Evolutionary conservation across 108 stramenopile genomes (phyloP), one percentile per base, ranked within the genome.

Genomic region (Pseudonitzschia multistriata): DNA sequence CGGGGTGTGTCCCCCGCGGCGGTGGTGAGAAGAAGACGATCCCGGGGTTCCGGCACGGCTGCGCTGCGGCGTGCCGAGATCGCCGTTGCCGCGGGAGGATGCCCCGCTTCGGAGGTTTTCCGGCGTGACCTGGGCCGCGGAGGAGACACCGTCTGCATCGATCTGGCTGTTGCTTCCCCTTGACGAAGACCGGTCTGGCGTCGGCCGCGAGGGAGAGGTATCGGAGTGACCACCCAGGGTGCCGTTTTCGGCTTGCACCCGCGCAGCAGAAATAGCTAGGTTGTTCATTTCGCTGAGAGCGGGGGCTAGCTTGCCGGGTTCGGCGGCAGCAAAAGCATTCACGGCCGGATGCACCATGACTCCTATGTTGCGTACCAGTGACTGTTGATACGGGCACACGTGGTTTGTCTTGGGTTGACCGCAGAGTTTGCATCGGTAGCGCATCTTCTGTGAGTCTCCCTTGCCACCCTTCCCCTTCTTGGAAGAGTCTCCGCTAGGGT

Each of bases 281-380:
- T 92, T 92, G 74, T 89, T 89, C 91, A 89, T 92, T 52, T 92
- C 88, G n/a, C 71, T 62, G 31, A 92, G 59, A 14, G 88, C 72
- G 28, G 85, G 84, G 15, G 91, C 85, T 19, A 92, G 45, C 24
- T 40, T 14, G 21, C 91, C 91, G 28, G 91, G 91, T 62, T 92
- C 91, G 42, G 80, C 56, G 6, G 91, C 74, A 17, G 83, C 76
- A 61, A 88, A 86, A 15, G 91, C 85, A 74, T 92, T 92, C 17
- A 86, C 84, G 3, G 87, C 81, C 21, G 21, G 91, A 85, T 66
- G 87, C 28, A 84, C 81, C 80, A 83, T 88, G 37, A 83, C 63
- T 48, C 91, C 91, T 64, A 92, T 92, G 59, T 79, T 89, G 49
- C 91, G 67, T 28, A 81, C 84, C 49, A 92, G 49, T 8, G 87